These are phyloP conservation scores for Ceratocystis huliohia DNA, from an alignment of 2,329 filamentous ascomycete genomes.

Conservation along the genomic window DNA sequence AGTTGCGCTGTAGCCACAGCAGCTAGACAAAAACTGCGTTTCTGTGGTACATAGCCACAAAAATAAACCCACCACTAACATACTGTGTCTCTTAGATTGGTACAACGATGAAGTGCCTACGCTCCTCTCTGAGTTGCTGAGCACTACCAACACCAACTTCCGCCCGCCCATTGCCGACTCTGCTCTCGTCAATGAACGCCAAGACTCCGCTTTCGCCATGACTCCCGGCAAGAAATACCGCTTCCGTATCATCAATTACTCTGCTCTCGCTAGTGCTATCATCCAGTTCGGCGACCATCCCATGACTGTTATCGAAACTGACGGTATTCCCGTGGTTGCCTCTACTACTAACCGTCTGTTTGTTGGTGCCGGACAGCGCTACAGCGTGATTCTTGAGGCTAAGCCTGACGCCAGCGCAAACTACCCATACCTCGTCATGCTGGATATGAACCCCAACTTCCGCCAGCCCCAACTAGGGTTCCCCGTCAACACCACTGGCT, in stretches of 20 bases:
- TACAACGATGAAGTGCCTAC: conserved; percentile 42
- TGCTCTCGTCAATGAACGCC: conserved; percentile 39
- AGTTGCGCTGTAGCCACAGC: not conserved
- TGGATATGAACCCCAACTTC: conserved; percentile 34
- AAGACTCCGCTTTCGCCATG: conserved; percentile 23
- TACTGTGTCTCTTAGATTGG: conserved; percentile 34
- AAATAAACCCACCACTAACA: not conserved
- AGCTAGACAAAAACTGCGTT: not conserved
- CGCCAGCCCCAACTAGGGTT: conserved; percentile 25
- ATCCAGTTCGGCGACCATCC: conserved; percentile 34
- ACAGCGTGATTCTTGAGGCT: conserved; percentile 35
- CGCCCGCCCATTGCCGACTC: conserved; percentile 41
- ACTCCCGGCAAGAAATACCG: conserved; percentile 31
- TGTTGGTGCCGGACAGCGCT: conserved; percentile 34
- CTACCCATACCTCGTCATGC: conserved; percentile 33
- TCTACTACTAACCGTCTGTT: conserved; percentile 31
- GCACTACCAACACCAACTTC: conserved; percentile 35
- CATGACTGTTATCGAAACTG: conserved; percentile 36
- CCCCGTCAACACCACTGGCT: conserved; percentile 34
- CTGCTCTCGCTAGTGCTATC: conserved; percentile 34
- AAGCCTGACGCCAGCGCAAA: conserved; percentile 31
- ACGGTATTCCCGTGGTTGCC: conserved; percentile 32
- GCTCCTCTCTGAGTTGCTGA: conserved; percentile 36
- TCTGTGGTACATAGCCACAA: no score
- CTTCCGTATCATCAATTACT: conserved; percentile 36